Evolutionary conservation across 352 stramenopile species (phyloP).

Genomic region (Pythium aquatile): DNA sequence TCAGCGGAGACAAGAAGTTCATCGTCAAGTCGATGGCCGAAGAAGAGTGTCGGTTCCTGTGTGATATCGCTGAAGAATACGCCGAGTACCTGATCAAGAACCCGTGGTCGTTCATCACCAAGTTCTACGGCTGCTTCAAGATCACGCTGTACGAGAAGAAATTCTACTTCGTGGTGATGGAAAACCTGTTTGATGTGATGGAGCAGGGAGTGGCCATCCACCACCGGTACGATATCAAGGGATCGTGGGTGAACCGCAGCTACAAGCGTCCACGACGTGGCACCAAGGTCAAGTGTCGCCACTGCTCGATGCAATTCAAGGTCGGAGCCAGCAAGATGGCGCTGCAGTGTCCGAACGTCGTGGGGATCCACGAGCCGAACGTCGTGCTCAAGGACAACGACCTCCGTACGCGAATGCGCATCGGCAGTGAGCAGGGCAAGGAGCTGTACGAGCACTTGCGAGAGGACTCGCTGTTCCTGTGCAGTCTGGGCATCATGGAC

Average conservation of each 20-base stretch:
- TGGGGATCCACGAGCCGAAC: slow-evolving; percentile 79
- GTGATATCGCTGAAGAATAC: slow-evolving; percentile 84
- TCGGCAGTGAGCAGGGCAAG: slow-evolving; percentile 53
- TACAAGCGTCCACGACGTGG: slow-evolving; percentile 73
- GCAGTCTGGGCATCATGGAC: slow-evolving; percentile 86
- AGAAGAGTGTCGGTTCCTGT: slow-evolving; percentile 76
- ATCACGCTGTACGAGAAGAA: slow-evolving; percentile 89
- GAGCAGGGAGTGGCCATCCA: slow-evolving; percentile 73
- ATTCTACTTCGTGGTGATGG: slow-evolving; percentile 93
- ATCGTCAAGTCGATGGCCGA: slow-evolving; percentile 91
- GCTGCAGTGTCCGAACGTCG: slow-evolving; percentile 77
- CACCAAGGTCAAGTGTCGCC: slow-evolving; percentile 79
- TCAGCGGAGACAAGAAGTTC: slow-evolving; percentile 87
- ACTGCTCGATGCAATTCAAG: slow-evolving; percentile 87
- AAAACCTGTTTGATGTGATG: slow-evolving; percentile 86
- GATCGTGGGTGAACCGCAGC: slow-evolving; percentile 88
- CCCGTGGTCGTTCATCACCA: slow-evolving; percentile 76
- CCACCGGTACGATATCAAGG: slow-evolving; percentile 90
- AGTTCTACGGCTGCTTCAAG: slow-evolving; percentile 90
- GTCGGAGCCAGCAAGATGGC: slow-evolving; percentile 64
- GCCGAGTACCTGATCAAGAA: slow-evolving; percentile 80
- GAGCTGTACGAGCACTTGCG: slow-evolving; percentile 65
- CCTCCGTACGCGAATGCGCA: slow-evolving; percentile 74
- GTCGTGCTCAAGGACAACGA: slow-evolving; percentile 89
- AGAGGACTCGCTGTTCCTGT: slow-evolving; percentile 77